phyloP scores from a whole-genome alignment of 106 monocot species.

The Dendrobium huoshanense region DNA sequence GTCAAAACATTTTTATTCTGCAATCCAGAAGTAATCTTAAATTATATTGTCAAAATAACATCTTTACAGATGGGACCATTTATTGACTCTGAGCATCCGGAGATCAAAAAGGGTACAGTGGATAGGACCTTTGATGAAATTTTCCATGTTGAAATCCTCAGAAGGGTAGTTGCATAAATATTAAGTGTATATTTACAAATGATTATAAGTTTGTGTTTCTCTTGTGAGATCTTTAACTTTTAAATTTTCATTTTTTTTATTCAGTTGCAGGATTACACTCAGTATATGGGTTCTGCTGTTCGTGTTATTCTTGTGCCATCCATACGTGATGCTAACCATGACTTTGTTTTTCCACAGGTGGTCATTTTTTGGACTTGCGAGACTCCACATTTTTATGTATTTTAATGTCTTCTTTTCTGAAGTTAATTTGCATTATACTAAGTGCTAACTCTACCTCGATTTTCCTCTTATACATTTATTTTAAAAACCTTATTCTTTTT shows the following conservation, averaged over 20 bases:
- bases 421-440: neutral
- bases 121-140: constrained; percentile 74
- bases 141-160: constrained; percentile 65
- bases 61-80: constrained; percentile 84
- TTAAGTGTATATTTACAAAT: neutral
- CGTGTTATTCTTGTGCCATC: constrained; percentile 82
- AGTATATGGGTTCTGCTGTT: constrained; percentile 66
- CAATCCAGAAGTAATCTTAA: neutral
- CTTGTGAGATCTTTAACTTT: neutral
- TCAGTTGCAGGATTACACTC: constrained; percentile 67
- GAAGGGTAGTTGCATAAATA: constrained; percentile 36
- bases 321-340: constrained; percentile 91
- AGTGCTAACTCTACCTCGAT: neutral
- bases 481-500: neutral
- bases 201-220: neutral
- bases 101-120: constrained; percentile 76
- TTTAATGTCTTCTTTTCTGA: neutral
- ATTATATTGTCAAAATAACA: neutral
- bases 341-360: constrained; percentile 95
- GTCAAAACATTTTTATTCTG: neutral
- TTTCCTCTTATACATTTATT: neutral
- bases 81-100: constrained; percentile 93
- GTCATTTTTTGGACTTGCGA: neutral
- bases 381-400: neutral
- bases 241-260: constrained; percentile 6